phyloP scores from a whole-genome alignment of 2,329 filamentous ascomycete species.

The Claviceps pusilla region DNA sequence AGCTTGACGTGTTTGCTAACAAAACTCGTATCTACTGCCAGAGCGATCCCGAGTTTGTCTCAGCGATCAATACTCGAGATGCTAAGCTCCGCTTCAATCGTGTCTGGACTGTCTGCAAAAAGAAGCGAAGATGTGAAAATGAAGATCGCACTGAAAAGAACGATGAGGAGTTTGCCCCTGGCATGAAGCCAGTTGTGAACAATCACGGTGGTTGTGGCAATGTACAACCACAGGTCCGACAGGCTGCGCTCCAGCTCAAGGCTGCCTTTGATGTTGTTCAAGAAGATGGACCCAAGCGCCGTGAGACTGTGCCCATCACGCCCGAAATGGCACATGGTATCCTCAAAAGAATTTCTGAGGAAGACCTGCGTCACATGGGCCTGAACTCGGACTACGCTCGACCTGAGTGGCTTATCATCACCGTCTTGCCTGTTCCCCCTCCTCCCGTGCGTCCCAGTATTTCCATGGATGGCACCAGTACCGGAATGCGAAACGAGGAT shows the following conservation, averaged over 20 bases:
- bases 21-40: constrained; percentile 30
- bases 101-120: constrained; percentile 85
- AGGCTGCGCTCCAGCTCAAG: constrained; percentile 70
- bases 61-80: constrained; percentile 72
- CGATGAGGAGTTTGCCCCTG: constrained; percentile 51
- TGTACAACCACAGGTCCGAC: constrained; percentile 71
- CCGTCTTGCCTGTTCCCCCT: constrained; percentile 85
- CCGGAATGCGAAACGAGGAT: constrained; percentile 88
- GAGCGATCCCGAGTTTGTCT: constrained; percentile 70
- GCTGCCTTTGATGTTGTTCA: constrained; percentile 49
- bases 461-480: constrained; percentile 85
- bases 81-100: constrained; percentile 88
- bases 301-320: constrained; percentile 69
- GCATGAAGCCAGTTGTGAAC: constrained; percentile 35
- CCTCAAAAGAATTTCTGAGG: constrained; percentile 68
- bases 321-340: constrained; percentile 75
- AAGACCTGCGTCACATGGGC: constrained; percentile 74
- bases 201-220: constrained; percentile 91
- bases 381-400: constrained; percentile 89
- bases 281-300: constrained; percentile 57
- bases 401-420: constrained; percentile 96
- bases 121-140: constrained; percentile 70
- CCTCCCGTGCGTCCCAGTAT: constrained; percentile 94
- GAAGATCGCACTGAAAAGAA: constrained; percentile 56
- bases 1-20: constrained; percentile 44